Conservation (phyloP, 1,284 basidiomycete genomes). For the Agroathelia rolfsii region DNA sequence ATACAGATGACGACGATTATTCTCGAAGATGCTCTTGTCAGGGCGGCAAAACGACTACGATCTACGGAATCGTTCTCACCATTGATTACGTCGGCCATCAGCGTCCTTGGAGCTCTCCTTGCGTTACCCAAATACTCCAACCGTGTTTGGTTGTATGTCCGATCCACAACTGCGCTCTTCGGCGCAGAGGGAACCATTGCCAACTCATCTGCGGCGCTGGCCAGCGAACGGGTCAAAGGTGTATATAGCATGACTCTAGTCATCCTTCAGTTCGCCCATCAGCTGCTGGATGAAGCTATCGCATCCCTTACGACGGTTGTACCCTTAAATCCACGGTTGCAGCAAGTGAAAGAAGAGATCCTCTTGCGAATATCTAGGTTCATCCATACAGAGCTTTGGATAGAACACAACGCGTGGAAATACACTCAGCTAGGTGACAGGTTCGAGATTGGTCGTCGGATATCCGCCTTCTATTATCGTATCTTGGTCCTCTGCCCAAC, state of each 20-base stretch:
- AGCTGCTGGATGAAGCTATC: slow-evolving; percentile 67
- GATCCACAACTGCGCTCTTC: slow-evolving; percentile 69
- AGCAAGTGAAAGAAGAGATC: slow-evolving; percentile 73
- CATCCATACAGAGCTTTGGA: slow-evolving; percentile 79
- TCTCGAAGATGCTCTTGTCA: slow-evolving; percentile 69
- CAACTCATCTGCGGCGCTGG: slow-evolving; percentile 54
- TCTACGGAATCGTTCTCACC: slow-evolving; percentile 34
- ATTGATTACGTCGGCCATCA: slow-evolving; percentile 73
- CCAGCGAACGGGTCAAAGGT: slow-evolving; percentile 62
- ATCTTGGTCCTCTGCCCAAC: slow-evolving; percentile 58
- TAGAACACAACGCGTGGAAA: slow-evolving; percentile 75
- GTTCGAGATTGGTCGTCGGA: slow-evolving; percentile 67
- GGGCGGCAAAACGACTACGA: slow-evolving; percentile 32
- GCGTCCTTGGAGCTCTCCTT: slow-evolving; percentile 69
- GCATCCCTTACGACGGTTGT: slow-evolving; percentile 42
- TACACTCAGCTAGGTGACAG: slow-evolving; percentile 69
- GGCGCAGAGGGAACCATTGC: slow-evolving; percentile 31
- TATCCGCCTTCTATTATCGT: slow-evolving; percentile 55
- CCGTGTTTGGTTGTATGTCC: slow-evolving; percentile 78
- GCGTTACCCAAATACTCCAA: slow-evolving; percentile 66
- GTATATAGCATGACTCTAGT: slow-evolving; percentile 74
- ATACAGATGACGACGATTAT: slow-evolving; percentile 77
- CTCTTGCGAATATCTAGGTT: slow-evolving; percentile 68
- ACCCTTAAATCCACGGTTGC: slow-evolving; percentile 46
- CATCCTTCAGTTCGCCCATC: slow-evolving; percentile 66